Evolutionary conservation across 1,139 yeast species (phyloP), one percentile per base, ranked within the genome.

Genomic region (Taiozyma sp.): DNA sequence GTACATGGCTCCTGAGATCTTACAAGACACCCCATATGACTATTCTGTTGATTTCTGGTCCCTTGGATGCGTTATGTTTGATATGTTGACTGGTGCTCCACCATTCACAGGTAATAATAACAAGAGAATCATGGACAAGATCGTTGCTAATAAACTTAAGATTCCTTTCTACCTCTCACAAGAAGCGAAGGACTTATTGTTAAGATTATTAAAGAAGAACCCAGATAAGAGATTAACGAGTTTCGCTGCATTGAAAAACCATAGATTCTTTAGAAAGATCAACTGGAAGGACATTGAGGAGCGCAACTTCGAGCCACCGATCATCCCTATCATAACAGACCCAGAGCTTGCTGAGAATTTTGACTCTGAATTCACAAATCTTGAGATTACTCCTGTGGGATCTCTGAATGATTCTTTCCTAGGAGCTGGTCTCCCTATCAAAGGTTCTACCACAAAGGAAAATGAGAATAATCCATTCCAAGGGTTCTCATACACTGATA

Each of bases 1-100:
- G 68, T 92, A 91, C 66, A 91, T 92, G 89, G 98, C 98, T 0
- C 99, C 99, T 1, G 98, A 93, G 66, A 87, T 93, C 34, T 70
- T 93, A 29, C 81, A 80, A 49, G 97, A 97, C 28, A 82, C 85
- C 56, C 83, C 86, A n/a, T 93, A 93, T 65, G 93, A 91, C 57
- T 84, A 80, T 57, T 78, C 84, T 10, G 97, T 95, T 12, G 99
- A 93, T 66, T 93, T 97, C 96, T 93, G 98, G 96, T 90, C 97
- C 0, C 73, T 93, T 32, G 98, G 99, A 0, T 90, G 97, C 58
- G 89, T 93, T 8, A 79, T 90, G 32, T 90, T 75, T 66, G 98
- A 93, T 67, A 76, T 93, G 73, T 73, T 93, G 43, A 87, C 96
- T 0, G 98, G 98, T 0, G 79, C 85, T 46, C 98, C 99, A 1